Conservation (phyloP, 176 grass and related monocot genomes). For the Poa pratensis region DNA sequence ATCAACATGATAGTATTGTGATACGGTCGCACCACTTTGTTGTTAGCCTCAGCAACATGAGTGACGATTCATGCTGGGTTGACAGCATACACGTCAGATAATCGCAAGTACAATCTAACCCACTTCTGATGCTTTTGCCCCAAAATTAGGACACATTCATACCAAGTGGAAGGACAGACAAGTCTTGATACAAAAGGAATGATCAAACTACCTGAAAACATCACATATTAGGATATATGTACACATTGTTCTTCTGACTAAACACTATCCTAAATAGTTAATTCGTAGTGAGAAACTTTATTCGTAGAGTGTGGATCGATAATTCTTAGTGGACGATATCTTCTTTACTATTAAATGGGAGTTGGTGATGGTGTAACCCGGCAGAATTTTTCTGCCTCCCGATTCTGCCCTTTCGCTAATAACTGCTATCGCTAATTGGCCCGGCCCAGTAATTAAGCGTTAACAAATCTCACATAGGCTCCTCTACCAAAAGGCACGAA, state of each 20-base stretch:
- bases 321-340: no score
- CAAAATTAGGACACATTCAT: not conserved
- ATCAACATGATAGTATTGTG: not conserved
- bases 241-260: not conserved
- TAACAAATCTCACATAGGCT: no score
- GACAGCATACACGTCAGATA: not conserved
- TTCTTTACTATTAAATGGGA: no score
- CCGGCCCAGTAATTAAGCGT: no score
- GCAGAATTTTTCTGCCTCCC: no score
- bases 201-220: not conserved
- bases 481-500: no score
- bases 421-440: no score
- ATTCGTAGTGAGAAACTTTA: not conserved
- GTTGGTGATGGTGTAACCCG: no score
- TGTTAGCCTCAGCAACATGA: not conserved
- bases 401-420: no score
- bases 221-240: constrained; percentile 16
- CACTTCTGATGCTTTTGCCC: not conserved
- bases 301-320: no score
- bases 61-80: not conserved
- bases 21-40: not conserved
- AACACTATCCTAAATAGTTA: not conserved
- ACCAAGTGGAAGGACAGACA: not conserved
- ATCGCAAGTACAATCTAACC: not conserved
- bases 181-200: not conserved